Base-by-base conservation (phyloP, 352 stramenopile genomes). In the Globisporangium uncinulatum region DNA sequence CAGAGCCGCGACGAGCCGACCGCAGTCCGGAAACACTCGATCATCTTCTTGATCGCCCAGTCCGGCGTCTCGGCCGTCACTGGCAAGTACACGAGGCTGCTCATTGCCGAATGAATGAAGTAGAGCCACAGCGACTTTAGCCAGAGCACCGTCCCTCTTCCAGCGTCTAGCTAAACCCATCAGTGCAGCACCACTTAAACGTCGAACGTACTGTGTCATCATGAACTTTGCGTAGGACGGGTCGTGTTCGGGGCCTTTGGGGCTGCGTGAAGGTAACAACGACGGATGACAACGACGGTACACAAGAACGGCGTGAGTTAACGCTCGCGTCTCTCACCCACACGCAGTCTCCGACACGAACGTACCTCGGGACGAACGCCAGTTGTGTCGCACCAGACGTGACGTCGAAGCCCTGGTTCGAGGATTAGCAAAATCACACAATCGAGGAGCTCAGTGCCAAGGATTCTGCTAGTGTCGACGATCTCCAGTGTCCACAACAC, bases 1-100 rank as follows among this genome's bases (percentile, higher is more conserved):
- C 59, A 74, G 10, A 74, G 51, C 15, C 66, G 63, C 24, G 66
- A 73, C 6, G 58, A 59, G 46, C 52, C 67, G n/a, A 89, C 46
- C 2, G 78, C 79, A 10, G 77, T 63, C 34, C 69, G 70, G 29
- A 92, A 74, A 47, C 76, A 83, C 55, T 71, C 57, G 42, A 84
- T 65, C 83, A 92, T 92, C 62, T 91, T 92, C 44, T 85, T 62
- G 36, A 92, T 69, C 4, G 80, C 83, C 83, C 83, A 92, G 13
- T 86, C 69, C 0, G 83, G 83, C 31, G 71, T 90, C 67, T 92
- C 83, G 5, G 83, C 70, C 0, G 83, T 92, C 49, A 92, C 73
- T 13, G 83, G 83, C 44, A 92, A 57, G 54, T 92, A 92, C 31
- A 92, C 77, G 45, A 92, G 73, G 54, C 78, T 92, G 32, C 20